Conservation (phyloP, 2,329 filamentous ascomycete species). For the Beauveria medogensis region DNA sequence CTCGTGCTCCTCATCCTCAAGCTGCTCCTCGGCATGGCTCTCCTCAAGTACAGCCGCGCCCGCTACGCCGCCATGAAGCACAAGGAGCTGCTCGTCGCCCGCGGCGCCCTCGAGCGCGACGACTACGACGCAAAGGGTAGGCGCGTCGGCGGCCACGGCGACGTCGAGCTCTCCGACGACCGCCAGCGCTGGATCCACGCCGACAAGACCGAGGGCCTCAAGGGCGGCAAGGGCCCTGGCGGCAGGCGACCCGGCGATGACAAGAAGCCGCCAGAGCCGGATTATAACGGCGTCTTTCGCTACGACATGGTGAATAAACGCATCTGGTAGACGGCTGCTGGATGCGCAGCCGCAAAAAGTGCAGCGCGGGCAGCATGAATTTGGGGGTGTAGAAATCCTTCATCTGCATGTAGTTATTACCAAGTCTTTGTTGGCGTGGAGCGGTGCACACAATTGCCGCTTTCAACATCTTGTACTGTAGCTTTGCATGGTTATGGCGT, state of each 20-base stretch:
- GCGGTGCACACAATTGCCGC: background rate
- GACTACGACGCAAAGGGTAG: conserved; percentile 63
- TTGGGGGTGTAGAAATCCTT: background rate
- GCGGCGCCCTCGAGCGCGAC: conserved; percentile 40
- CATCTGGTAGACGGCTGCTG: conserved; percentile 61
- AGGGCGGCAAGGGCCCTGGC: conserved; percentile 43
- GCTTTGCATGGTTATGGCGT: background rate
- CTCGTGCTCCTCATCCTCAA: conserved; percentile 78
- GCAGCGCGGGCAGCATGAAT: too few species aligned
- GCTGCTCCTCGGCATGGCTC: conserved; percentile 77
- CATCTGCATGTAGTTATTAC: background rate
- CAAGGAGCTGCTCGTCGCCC: conserved; percentile 46
- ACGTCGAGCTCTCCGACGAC: conserved; percentile 84
- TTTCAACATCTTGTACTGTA: background rate
- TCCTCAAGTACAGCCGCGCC: conserved; percentile 70
- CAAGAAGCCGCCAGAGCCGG: conserved; percentile 34
- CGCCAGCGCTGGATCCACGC: conserved; percentile 78
- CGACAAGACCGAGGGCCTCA: conserved; percentile 68
- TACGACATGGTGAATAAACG: conserved; percentile 96
- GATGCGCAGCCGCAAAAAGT: background rate
- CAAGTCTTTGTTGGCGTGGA: background rate
- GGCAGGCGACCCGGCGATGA: conserved; percentile 44
- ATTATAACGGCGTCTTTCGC: conserved; percentile 61
- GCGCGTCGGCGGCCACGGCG: conserved; percentile 71
- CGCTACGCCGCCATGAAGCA: conserved; percentile 76